Evolutionary conservation across 2,329 filamentous ascomycete species (phyloP).

Genomic region (Orbilia javanica): DNA sequence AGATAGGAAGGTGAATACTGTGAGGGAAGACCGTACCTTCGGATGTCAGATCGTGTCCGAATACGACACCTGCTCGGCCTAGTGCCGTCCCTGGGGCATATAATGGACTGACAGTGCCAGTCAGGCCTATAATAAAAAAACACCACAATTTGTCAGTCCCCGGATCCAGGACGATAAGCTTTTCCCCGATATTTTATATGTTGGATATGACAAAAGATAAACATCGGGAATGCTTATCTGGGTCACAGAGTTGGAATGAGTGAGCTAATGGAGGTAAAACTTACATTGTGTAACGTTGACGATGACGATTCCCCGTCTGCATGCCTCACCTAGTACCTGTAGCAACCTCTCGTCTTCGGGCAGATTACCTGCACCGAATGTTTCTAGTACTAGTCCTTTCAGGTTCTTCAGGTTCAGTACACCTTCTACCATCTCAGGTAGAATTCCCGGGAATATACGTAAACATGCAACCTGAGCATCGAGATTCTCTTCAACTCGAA

Average conservation of each 20-base stretch:
- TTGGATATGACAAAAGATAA: slow-evolving; percentile 63
- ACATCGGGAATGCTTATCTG: slow-evolving; percentile 5
- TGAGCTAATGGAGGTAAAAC: slow-evolving; percentile 63
- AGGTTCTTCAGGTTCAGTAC: slow-evolving; percentile 82
- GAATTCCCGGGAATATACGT: slow-evolving; percentile 91
- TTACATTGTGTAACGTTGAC: slow-evolving; percentile 93
- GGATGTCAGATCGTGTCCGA: slow-evolving; percentile 87
- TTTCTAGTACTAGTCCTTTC: slow-evolving; percentile 86
- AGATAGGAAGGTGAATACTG: background rate
- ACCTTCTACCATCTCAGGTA: slow-evolving; percentile 90
- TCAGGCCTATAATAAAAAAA: slow-evolving; percentile 67
- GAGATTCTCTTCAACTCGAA: slow-evolving; percentile 79
- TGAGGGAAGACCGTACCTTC: slow-evolving; percentile 68
- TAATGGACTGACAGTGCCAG: slow-evolving; percentile 80
- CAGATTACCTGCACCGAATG: slow-evolving; percentile 92
- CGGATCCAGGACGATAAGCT: background rate
- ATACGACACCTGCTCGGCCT: slow-evolving; percentile 85
- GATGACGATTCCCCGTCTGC: slow-evolving; percentile 83
- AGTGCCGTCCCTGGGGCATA: slow-evolving; percentile 83
- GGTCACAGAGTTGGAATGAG: slow-evolving; percentile 63
- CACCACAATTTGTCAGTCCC: background rate
- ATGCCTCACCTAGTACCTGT: slow-evolving; percentile 80
- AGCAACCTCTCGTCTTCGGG: slow-evolving; percentile 85
- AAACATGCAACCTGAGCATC: slow-evolving; percentile 91
- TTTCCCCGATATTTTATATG: background rate